Evolutionary conservation across 2,329 filamentous ascomycete species (phyloP), one percentile per base, ranked within the genome.

Genomic region (Didymella pomorum): DNA sequence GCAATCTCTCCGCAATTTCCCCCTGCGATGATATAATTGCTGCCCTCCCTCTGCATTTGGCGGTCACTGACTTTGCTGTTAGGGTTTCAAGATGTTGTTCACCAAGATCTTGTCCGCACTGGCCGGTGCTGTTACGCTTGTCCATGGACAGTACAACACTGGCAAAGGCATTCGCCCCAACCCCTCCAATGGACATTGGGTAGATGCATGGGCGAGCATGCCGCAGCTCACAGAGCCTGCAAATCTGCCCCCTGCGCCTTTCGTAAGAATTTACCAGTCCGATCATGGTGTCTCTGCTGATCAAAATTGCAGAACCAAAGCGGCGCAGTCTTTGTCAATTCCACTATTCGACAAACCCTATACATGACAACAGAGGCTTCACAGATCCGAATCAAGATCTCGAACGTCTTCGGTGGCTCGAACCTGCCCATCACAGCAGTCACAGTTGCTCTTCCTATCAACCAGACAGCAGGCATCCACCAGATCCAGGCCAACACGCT

Each of bases 311-410:
- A 86, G 84, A 87, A 86, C 70, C 76, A 78, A 58, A 81, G 79
- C 1, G 77, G 78, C 11, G 71, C 79, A n/a, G 81, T 86, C 6
- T 88, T 89, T 69, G 76, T 78, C 44, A 84, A 89, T 66, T 82
- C 86, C 1, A 89, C 88, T 0, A 81, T 90, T 61, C 86, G 88
- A 2, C 88, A 90, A 72, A 90, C 87, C 0, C 71, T 89, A 14
- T 84, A 86, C 62, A 78, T 87, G 64, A 85, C 86, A 8, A 79
- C 87, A 4, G 82, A 80, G 1, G 82, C 84, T 3, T 76, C 81
- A 2, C 80, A 84, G 21, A 81, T 90, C 60, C 85, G 88, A 10
- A 75, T 90, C 33, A 84, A 85, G 44, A 79, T 90, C 49, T 88
- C 86, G 42, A 90, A 91, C 69, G 84, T 83, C 0, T 90, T 90